phyloP scores from a whole-genome alignment of 2,329 filamentous ascomycete species.

The Zasmidium angulare region DNA sequence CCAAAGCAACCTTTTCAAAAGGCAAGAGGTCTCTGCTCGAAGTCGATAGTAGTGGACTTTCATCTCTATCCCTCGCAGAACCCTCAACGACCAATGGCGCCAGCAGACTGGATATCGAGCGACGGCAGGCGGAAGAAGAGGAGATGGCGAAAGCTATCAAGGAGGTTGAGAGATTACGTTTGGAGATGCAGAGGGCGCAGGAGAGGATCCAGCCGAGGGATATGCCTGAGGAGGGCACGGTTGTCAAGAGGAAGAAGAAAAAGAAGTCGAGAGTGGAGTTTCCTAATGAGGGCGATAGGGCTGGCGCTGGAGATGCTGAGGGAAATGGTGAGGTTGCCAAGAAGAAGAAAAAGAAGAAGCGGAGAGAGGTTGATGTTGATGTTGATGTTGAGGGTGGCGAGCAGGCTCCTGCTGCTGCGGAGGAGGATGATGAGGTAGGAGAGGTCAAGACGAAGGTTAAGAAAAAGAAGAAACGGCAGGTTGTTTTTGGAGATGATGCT shows the following conservation, averaged over 20 bases:
- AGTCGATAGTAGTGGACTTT: constrained; percentile 82
- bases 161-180: constrained; percentile 79
- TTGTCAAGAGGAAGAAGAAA: constrained; percentile 63
- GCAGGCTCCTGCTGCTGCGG: constrained; percentile 16
- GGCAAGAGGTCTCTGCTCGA: constrained; percentile 70
- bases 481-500: constrained; percentile 30
- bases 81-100: constrained; percentile 29
- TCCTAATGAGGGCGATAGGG: constrained; percentile 13
- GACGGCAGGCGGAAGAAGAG: constrained; percentile 71
- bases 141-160: constrained; percentile 88
- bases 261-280: constrained; percentile 18
- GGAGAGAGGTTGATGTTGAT: constrained; percentile 23
- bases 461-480: constrained; percentile 43
- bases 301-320: constrained; percentile 16
- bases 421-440: constrained; percentile 7
- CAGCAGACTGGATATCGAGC: constrained; percentile 60
- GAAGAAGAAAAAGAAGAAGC: constrained; percentile 46
- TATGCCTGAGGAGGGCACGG: constrained; percentile 63
- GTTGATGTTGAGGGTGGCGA: constrained; percentile 14
- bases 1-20: constrained; percentile 33
- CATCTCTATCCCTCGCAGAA: constrained; percentile 67
- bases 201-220: constrained; percentile 72
- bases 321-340: constrained; percentile 28
- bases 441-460: constrained; percentile 29
- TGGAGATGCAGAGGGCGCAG: constrained; percentile 85